Evolutionary conservation across 1,139 yeast species (phyloP).

Genomic region (Magnusiomyces paraingens): DNA sequence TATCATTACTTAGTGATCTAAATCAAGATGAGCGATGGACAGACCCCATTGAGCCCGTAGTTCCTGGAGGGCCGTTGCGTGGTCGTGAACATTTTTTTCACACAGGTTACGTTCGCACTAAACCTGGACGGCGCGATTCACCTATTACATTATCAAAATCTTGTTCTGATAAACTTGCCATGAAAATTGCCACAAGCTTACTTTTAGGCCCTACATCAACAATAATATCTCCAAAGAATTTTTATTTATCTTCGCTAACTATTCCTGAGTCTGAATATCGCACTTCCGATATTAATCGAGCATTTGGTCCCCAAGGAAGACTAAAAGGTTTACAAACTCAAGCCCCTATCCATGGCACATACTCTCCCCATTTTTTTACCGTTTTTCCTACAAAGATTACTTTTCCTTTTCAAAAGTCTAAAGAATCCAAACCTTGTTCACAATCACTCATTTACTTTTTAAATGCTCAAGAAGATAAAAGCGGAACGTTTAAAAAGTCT

Average conservation of each 20-base stretch:
- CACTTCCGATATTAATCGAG: slow-evolving; percentile 41
- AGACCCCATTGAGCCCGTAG: slow-evolving; percentile 17
- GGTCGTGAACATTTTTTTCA: slow-evolving; percentile 60
- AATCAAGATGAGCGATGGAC: slow-evolving; percentile 25
- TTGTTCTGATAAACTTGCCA: slow-evolving; percentile 75
- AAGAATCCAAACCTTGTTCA: slow-evolving; percentile 22
- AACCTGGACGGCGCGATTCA: slow-evolving; percentile 85
- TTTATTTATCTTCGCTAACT: slow-evolving; percentile 50
- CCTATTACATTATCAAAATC: slow-evolving; percentile 66
- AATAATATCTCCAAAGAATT: slow-evolving; percentile 34
- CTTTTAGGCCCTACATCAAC: slow-evolving; percentile 44
- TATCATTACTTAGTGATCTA: slow-evolving; percentile 34
- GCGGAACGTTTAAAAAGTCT: neutral
- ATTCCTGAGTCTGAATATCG: slow-evolving; percentile 39
- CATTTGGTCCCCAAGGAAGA: slow-evolving; percentile 24
- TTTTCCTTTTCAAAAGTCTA: slow-evolving; percentile 1
- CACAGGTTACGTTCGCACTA: slow-evolving; percentile 70
- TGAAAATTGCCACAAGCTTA: slow-evolving; percentile 58
- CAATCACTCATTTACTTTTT: slow-evolving; percentile 21
- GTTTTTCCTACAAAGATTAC: slow-evolving; percentile 6
- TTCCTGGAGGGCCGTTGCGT: slow-evolving; percentile 39
- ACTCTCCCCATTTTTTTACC: slow-evolving; percentile 9
- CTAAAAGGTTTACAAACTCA: slow-evolving; percentile 3
- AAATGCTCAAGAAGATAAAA: slow-evolving; percentile 3
- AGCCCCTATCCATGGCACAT: neutral